Evolutionary conservation across 2,329 filamentous ascomycete species (phyloP).

Genomic region (Phyllosticta paracitricarpa): DNA sequence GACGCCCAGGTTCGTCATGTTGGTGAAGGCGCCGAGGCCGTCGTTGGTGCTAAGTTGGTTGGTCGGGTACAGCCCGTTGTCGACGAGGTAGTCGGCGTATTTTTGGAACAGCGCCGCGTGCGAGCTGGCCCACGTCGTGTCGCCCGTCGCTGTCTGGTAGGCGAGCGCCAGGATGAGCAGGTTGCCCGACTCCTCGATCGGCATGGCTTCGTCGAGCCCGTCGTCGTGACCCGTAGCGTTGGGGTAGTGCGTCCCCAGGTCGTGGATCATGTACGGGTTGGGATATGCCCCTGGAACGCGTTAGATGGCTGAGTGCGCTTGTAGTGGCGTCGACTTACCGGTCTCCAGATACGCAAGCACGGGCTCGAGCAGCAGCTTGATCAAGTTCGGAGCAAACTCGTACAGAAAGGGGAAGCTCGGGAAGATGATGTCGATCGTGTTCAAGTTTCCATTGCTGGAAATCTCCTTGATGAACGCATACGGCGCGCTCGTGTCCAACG

Average conservation of each 20-base stretch:
- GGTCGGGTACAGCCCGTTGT: constrained; percentile 30
- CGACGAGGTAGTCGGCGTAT: constrained; percentile 34
- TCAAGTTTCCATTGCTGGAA: constrained; percentile 34
- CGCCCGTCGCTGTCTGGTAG: constrained; percentile 30
- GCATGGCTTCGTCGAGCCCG: constrained; percentile 31
- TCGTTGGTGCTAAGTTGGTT: constrained; percentile 36
- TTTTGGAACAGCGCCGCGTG: constrained; percentile 26
- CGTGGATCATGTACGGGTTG: constrained; percentile 31
- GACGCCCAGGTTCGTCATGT: constrained; percentile 39
- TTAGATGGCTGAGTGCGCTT: background rate
- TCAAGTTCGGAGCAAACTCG: constrained; percentile 32
- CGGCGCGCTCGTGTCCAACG: constrained; percentile 22
- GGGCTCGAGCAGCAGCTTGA: constrained; percentile 35
- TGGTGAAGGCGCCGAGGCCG: constrained; percentile 29
- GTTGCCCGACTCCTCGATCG: constrained; percentile 33
- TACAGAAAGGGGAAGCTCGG: constrained; percentile 35
- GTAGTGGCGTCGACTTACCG: constrained; percentile 18
- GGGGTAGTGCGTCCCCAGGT: constrained; percentile 33
- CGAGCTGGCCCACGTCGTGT: constrained; percentile 26
- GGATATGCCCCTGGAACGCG: background rate
- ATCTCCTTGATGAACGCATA: constrained; percentile 35
- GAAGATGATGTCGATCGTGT: constrained; percentile 36
- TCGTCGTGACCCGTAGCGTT: constrained; percentile 32
- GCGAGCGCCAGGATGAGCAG: constrained; percentile 30
- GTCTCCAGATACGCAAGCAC: constrained; percentile 33